Conservation (phyloP, 768 basidiomycete genomes). For the Suillus ampliporus region DNA sequence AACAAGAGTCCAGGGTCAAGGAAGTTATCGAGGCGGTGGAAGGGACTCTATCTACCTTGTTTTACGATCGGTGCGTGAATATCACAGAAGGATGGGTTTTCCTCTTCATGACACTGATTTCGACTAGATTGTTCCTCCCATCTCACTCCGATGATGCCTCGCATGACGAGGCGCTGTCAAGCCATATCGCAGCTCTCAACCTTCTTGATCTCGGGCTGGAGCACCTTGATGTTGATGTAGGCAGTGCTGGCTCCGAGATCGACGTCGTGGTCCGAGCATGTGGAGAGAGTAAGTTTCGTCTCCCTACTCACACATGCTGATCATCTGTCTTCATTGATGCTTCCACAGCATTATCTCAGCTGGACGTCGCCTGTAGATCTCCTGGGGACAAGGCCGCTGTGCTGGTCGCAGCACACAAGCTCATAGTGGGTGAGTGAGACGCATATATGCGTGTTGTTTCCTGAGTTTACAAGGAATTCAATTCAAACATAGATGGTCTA, state of each 20-base stretch:
- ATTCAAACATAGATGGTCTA: slow-evolving; percentile 68
- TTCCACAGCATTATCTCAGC: slow-evolving; percentile 54
- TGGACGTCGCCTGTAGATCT: slow-evolving; percentile 54
- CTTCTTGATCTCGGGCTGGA: slow-evolving; percentile 87
- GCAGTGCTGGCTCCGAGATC: slow-evolving; percentile 52
- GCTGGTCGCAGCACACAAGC: slow-evolving; percentile 83
- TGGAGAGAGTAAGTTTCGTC: slow-evolving; percentile 69
- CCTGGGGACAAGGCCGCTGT: slow-evolving; percentile 83
- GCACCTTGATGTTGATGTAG: slow-evolving; percentile 88
- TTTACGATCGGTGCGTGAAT: slow-evolving; percentile 79
- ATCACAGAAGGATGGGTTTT: not conserved
- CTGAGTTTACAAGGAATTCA: not conserved
- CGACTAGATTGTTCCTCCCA: slow-evolving; percentile 74
- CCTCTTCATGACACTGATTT: not conserved
- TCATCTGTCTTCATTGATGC: slow-evolving; percentile 34
- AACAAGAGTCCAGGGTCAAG: slow-evolving; percentile 52
- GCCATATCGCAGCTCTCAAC: slow-evolving; percentile 89
- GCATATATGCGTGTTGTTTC: not conserved
- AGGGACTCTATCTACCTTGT: slow-evolving; percentile 65
- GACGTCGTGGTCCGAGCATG: slow-evolving; percentile 71
- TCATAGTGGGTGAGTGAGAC: slow-evolving; percentile 75
- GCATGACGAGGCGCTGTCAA: slow-evolving; percentile 90
- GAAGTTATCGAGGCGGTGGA: slow-evolving; percentile 79
- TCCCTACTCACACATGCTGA: not conserved
- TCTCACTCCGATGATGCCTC: slow-evolving; percentile 76